These are phyloP conservation scores for Cystobasidium sp. DNA, from an alignment of 1,284 basidiomycete genomes.

Conservation along the genomic window DNA sequence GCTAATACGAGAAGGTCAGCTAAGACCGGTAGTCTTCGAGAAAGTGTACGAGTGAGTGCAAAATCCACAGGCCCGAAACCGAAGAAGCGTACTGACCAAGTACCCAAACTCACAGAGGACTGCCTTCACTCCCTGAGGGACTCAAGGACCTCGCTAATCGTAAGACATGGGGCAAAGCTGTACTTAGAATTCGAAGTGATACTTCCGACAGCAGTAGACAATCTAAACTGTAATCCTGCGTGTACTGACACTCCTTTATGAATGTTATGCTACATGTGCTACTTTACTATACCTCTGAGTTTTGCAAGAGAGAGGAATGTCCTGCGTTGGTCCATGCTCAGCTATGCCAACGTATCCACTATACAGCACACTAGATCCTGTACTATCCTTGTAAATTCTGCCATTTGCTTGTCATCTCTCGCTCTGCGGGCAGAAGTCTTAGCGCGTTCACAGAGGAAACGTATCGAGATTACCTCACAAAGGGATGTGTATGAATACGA, in stretches of 20 bases:
- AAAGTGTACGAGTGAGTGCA: slow-evolving; percentile 64
- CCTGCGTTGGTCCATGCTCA: not conserved
- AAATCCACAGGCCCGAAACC: no score
- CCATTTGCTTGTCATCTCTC: not conserved
- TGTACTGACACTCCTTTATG: not conserved
- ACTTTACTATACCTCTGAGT: not conserved
- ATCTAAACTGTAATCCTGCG: slow-evolving; percentile 47
- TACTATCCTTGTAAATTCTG: slow-evolving; percentile 20
- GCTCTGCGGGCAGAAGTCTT: not conserved
- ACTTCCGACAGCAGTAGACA: slow-evolving; percentile 43
- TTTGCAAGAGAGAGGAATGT: not conserved
- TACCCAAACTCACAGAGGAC: slow-evolving; percentile 59
- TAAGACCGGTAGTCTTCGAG: slow-evolving; percentile 74
- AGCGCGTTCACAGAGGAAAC: not conserved
- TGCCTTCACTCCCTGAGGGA: slow-evolving; percentile 67
- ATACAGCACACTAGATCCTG: slow-evolving; percentile 8
- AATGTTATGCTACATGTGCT: not conserved
- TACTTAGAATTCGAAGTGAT: slow-evolving; percentile 57
- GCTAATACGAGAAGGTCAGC: slow-evolving; percentile 69
- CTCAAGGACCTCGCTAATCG: slow-evolving; percentile 66
- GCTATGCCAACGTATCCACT: not conserved
- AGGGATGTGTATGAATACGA: slow-evolving; percentile 37
- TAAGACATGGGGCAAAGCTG: slow-evolving; percentile 90
- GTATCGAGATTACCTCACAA: not conserved
- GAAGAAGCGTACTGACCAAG: not conserved